phyloP scores from a whole-genome alignment of 139 green algal species.

The Chlorella sp. region DNA sequence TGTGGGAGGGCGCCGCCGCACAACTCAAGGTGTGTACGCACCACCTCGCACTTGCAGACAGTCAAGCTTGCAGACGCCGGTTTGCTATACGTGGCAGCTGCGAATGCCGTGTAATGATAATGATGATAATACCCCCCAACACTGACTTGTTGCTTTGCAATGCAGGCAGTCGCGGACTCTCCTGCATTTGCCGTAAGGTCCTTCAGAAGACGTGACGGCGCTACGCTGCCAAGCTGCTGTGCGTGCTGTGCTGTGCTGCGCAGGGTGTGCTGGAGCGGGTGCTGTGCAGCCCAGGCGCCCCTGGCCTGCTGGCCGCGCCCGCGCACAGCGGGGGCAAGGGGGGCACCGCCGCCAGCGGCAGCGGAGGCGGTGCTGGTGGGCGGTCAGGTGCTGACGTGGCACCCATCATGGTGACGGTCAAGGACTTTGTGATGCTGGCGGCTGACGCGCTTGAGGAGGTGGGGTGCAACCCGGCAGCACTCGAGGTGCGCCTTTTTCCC shows the following conservation, averaged over 20 bases:
- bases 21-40: neutral
- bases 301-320: neutral
- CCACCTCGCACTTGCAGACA: too few species aligned
- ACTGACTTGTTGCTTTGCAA: too few species aligned
- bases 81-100: too few species aligned
- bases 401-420: constrained; percentile 32
- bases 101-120: too few species aligned
- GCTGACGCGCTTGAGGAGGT: constrained; percentile 46
- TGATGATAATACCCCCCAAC: too few species aligned
- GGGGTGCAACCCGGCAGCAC: constrained; percentile 9
- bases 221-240: too few species aligned
- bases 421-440: constrained; percentile 68
- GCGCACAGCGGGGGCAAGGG: neutral
- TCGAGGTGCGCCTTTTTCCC: constrained; percentile 22
- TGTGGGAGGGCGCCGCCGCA: constrained; percentile 46
- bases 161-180: too few species aligned
- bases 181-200: too few species aligned
- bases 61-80: too few species aligned
- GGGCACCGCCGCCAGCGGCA: neutral
- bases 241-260: constrained; percentile 13
- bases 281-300: constrained; percentile 3
- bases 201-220: too few species aligned
- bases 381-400: neutral
- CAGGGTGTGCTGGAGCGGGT: constrained; percentile 45
- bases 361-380: neutral